phyloP scores from a whole-genome alignment of 2,329 filamentous ascomycete species.

The Aurifilum marmelostoma region DNA sequence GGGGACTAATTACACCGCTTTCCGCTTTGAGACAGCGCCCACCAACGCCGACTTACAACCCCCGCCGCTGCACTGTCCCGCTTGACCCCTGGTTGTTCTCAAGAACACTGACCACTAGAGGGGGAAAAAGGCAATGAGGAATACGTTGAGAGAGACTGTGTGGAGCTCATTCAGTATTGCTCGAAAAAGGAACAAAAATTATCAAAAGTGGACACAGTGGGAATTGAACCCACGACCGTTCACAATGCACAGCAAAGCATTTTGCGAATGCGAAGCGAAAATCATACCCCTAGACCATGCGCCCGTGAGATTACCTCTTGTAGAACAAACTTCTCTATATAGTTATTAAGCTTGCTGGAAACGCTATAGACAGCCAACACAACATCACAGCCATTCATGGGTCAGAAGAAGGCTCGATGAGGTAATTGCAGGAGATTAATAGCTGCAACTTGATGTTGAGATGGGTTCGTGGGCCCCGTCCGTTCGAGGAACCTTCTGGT shows the following conservation, averaged over 20 bases:
- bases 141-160: background rate
- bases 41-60: background rate
- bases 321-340: no score
- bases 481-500: no score
- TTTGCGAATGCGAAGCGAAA: slow-evolving; percentile 6
- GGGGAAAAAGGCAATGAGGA: background rate
- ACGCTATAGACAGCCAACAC: no score
- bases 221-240: slow-evolving; percentile 8
- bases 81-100: background rate
- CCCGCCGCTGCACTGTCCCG: no score
- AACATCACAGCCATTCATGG: background rate
- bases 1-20: background rate
- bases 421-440: no score
- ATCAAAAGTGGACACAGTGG: background rate
- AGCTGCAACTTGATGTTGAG: no score
- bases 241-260: slow-evolving; percentile 5
- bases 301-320: background rate
- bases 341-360: no score
- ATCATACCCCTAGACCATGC: slow-evolving; percentile 9
- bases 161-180: no score
- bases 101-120: background rate
- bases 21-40: background rate
- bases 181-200: background rate
- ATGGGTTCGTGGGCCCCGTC: no score
- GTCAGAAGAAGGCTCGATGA: background rate